Conservation (phyloP, 2,329 filamentous ascomycete species). For the Sarocladium brachiariae region DNA sequence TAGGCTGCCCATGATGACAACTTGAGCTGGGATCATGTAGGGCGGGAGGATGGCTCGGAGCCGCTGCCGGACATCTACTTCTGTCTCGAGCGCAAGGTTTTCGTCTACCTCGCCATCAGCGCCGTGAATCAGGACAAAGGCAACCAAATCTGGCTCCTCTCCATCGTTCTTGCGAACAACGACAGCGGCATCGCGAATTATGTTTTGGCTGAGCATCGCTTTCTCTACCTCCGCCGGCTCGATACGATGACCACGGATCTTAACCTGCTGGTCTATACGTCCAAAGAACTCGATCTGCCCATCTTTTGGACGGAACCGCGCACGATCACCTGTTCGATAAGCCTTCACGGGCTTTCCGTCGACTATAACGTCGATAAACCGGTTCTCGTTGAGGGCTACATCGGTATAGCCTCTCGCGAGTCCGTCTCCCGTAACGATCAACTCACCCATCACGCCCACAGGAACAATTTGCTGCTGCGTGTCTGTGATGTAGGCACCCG, state of each 20-base stretch:
- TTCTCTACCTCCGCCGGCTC: slow-evolving; percentile 17
- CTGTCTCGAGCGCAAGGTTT: no score
- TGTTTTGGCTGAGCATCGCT: not conserved
- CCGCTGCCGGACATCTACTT: no score
- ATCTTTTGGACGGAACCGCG: slow-evolving; percentile 12
- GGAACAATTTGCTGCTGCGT: slow-evolving; percentile 12
- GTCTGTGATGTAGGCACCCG: slow-evolving; percentile 16
- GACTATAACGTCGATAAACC: no score
- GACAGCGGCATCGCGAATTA: not conserved
- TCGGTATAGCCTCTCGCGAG: slow-evolving; percentile 15
- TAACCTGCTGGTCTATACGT: slow-evolving; percentile 18
- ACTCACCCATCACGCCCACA: slow-evolving; percentile 17
- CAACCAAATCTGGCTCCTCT: no score
- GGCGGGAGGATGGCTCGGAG: slow-evolving; percentile 3
- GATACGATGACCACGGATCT: slow-evolving; percentile 20
- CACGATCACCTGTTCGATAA: slow-evolving; percentile 19
- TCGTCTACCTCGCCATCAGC: no score
- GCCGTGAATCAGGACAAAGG: no score
- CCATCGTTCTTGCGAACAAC: no score
- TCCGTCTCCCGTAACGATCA: slow-evolving; percentile 18
- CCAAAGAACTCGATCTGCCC: slow-evolving; percentile 19
- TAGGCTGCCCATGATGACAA: slow-evolving; percentile 14
- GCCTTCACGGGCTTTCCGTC: slow-evolving; percentile 1
- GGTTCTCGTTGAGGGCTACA: no score
- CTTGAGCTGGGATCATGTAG: slow-evolving; percentile 15